Conservation (phyloP, 495 filamentous ascomycete species). For the Daldinia vernicosa region DNA sequence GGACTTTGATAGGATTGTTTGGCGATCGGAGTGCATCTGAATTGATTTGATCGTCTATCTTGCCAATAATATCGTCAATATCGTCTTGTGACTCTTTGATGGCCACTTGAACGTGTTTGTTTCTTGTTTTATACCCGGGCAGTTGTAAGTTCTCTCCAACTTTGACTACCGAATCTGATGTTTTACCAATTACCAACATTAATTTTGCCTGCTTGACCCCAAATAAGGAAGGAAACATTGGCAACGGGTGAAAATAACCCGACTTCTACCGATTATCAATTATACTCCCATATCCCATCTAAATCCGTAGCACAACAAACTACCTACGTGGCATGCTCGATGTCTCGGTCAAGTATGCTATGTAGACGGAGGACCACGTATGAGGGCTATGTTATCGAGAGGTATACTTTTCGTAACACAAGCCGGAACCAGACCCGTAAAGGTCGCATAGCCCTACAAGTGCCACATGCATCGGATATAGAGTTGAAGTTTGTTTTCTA, state of each 20-base stretch:
- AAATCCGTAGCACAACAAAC: conserved; percentile 7
- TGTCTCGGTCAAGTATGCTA: conserved; percentile 13
- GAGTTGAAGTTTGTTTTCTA: background rate
- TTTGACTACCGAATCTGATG: background rate
- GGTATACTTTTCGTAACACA: conserved; percentile 10
- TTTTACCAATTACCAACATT: conserved; percentile 3
- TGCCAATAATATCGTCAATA: conserved; percentile 5
- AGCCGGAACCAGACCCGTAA: background rate
- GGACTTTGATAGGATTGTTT: conserved; percentile 57
- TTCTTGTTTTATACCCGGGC: background rate
- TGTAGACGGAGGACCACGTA: conserved; percentile 12
- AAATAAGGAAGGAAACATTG: conserved; percentile 5
- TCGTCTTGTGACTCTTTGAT: background rate
- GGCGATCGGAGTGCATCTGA: conserved; percentile 57
- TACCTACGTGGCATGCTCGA: background rate
- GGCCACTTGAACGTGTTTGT: background rate
- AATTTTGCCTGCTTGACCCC: background rate
- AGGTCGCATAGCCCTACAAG: conserved; percentile 2
- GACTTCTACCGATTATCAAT: conserved; percentile 33
- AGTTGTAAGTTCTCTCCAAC: background rate
- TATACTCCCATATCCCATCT: conserved; percentile 10
- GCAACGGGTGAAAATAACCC: conserved; percentile 10
- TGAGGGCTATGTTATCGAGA: conserved; percentile 4
- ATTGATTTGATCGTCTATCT: conserved; percentile 51
- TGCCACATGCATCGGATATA: background rate